phyloP scores from a whole-genome alignment of 176 grass and related monocot species.

The Oryza glumipatula region DNA sequence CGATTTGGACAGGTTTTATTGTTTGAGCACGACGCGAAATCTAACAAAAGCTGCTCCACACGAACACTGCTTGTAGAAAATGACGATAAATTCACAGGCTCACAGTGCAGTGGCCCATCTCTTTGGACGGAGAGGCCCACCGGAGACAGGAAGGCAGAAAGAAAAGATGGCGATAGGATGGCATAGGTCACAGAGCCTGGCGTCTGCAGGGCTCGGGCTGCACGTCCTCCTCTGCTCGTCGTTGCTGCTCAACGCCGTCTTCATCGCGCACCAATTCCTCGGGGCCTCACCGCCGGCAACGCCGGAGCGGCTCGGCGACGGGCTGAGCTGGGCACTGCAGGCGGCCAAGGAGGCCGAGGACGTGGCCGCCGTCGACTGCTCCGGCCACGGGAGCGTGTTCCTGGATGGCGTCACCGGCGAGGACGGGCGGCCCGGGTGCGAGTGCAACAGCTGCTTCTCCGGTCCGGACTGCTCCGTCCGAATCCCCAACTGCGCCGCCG shows the following conservation, averaged over 20 bases:
- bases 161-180: constrained; percentile 24
- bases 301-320: background rate
- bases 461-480: constrained; percentile 68
- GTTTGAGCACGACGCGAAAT: background rate
- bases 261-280: constrained; percentile 49
- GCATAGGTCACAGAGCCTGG: background rate
- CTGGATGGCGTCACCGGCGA: constrained; percentile 48
- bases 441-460: constrained; percentile 73
- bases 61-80: too few relatives aligned
- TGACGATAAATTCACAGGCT: too few relatives aligned
- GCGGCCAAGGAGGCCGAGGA: constrained; percentile 69
- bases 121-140: background rate
- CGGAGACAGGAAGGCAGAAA: background rate
- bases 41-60: background rate
- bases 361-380: constrained; percentile 59
- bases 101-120: background rate
- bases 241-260: constrained; percentile 59
- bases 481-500: constrained; percentile 52
- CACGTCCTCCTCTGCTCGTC: constrained; percentile 47
- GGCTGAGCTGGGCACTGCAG: constrained; percentile 58
- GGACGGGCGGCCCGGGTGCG: constrained; percentile 52
- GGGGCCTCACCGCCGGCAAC: background rate
- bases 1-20: background rate
- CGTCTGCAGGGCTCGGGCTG: background rate
- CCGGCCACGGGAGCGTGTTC: constrained; percentile 67